Evolutionary conservation across 1,284 basidiomycete genomes (phyloP).

Genomic region (Rhodotorula sp.): DNA sequence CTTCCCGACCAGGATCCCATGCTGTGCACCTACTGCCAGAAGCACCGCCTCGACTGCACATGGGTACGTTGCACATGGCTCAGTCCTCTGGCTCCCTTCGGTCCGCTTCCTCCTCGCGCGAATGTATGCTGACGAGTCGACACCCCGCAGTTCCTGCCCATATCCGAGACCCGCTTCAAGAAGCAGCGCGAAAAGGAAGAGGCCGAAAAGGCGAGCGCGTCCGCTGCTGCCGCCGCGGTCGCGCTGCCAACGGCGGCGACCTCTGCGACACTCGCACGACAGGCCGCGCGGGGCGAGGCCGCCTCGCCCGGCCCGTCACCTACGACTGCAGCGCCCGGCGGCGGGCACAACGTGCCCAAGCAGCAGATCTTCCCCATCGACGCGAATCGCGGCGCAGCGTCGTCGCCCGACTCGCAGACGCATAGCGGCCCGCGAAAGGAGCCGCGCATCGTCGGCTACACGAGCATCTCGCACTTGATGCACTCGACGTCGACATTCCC

Average conservation of each 20-base stretch:
- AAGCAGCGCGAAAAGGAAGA: slow-evolving; percentile 55
- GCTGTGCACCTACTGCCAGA: slow-evolving; percentile 80
- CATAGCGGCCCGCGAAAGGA: slow-evolving; percentile 43
- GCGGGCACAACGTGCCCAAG: slow-evolving; percentile 10
- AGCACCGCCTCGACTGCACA: slow-evolving; percentile 87
- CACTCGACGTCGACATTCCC: slow-evolving; percentile 79
- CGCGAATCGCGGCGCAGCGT: slow-evolving; percentile 11
- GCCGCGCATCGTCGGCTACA: slow-evolving; percentile 63
- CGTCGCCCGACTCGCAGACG: slow-evolving; percentile 17
- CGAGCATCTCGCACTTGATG: slow-evolving; percentile 78
- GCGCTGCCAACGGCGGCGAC: slow-evolving; percentile 21
- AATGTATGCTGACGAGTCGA: neutral
- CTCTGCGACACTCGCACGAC: slow-evolving; percentile 6
- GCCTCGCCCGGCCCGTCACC: neutral
- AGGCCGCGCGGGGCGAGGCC: neutral
- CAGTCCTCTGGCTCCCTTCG: neutral
- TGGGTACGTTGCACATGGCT: slow-evolving; percentile 50
- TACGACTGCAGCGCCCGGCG: neutral
- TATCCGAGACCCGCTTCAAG: slow-evolving; percentile 97
- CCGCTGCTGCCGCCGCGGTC: slow-evolving; percentile 19
- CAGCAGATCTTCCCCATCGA: slow-evolving; percentile 17
- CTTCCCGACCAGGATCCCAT: slow-evolving; percentile 71
- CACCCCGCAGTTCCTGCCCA: slow-evolving; percentile 71
- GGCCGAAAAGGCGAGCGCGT: slow-evolving; percentile 18
- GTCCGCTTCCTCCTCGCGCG: neutral